Evolutionary conservation across 345 rosid genomes (phyloP), one percentile per base, ranked within the genome.

Genomic region (Fremontodendron californicum): DNA sequence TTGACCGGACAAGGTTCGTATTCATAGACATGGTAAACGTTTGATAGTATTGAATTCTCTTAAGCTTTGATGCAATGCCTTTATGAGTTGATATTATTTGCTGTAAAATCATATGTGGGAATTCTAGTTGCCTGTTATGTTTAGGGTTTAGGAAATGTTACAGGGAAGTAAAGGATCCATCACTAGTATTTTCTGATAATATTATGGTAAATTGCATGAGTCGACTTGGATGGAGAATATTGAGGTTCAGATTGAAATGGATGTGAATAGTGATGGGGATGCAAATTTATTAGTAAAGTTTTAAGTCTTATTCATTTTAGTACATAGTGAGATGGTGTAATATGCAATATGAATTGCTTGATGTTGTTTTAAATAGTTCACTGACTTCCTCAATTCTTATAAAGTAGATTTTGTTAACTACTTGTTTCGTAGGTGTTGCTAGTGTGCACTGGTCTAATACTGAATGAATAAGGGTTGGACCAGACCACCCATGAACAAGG

Each of bases 1-100:
- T 96, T 46, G 99, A 96, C 78, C 86, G 98, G 83, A 90, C 98
- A 65, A 92, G 99, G 98, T 91, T 78, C 21, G 16, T 64, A 33
- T 27, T 27, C n/a, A 15, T 33, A 33, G 31, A 16, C 23, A 13
- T 13, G 13, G 15, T 0, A 42, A 4, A 11, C 42, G 39, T 58
- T 74, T 25, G 55, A 13, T 58, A 42, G 18, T 35, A 16, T 27
- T 60, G 62, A 21, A 15, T 48, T 76, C 51, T 40, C 11, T 16
- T 35, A 6, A 51, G 21, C 43, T 64, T 21, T 68, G 23, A 45
- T 43, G 35, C n/a, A 45, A 43, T 23, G 37, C 51, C 73, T 25
- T 45, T 6, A 25, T 21, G 6, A 64, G 55, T 45, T 33, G 73
- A 10, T 23, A 43, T 37, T 9, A 6, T 39, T 52, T 40, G 29